Conservation (phyloP, 2,329 filamentous ascomycete species). For the Cercospora sesami region DNA sequence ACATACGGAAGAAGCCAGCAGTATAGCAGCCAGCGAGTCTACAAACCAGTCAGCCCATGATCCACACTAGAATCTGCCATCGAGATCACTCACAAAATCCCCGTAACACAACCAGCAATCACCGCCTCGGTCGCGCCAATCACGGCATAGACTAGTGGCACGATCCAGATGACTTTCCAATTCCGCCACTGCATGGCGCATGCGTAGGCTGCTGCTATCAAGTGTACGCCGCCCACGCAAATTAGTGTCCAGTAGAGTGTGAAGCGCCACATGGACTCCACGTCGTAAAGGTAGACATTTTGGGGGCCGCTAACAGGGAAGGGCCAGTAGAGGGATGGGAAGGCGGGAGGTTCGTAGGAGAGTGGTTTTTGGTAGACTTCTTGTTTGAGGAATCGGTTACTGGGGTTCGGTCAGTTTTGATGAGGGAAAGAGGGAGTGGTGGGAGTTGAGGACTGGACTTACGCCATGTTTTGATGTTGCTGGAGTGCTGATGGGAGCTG, state of each 20-base stretch:
- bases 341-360: constrained; percentile 68
- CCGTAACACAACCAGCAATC: constrained; percentile 77
- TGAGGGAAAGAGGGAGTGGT: not conserved
- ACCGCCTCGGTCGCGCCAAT: constrained; percentile 75
- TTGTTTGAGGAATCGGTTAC: constrained; percentile 47
- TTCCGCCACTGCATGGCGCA: constrained; percentile 66
- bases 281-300: constrained; percentile 67
- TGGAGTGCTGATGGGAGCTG: not conserved
- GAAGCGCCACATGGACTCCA: constrained; percentile 80
- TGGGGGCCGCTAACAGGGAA: constrained; percentile 58
- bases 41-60: constrained; percentile 9
- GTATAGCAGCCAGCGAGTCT: constrained; percentile 79
- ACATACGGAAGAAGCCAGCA: constrained; percentile 83
- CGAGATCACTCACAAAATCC: constrained; percentile 64
- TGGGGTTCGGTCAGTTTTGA: constrained; percentile 10
- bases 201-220: constrained; percentile 70
- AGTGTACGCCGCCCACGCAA: constrained; percentile 72
- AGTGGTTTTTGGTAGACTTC: constrained; percentile 50
- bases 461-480: constrained; percentile 14
- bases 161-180: constrained; percentile 64
- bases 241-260: constrained; percentile 85
- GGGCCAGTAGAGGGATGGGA: constrained; percentile 81
- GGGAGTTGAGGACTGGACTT: not conserved
- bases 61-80: no score
- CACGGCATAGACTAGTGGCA: constrained; percentile 69